Base-by-base conservation (phyloP, 1,284 basidiomycete species). In the Ustilago loliicola region DNA sequence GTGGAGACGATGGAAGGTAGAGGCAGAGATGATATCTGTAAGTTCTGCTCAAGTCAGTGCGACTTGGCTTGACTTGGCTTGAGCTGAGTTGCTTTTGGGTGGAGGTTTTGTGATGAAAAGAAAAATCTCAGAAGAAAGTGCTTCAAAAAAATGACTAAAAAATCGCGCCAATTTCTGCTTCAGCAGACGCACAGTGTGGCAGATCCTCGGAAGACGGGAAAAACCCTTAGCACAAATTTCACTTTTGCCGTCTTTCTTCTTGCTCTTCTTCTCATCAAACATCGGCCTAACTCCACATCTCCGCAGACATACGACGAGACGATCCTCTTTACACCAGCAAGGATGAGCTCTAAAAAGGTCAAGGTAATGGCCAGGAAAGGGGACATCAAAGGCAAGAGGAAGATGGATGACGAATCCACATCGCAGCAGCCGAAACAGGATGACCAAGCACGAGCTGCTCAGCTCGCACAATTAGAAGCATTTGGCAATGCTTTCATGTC, bases 401-500 rank as follows among this genome's bases (percentile, higher is more conserved):
- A 66, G 40, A 38, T 45, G 8, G 54, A 63, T 2, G 45, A 52
- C 9, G 25, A 13, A 2, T 9, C 11, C 27, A 15, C 53, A 19
- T 3, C 50, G 32, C 27, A n/a, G 25, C 48, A 50, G 47, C 21
- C 51, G 13, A 34, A 56, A 11, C 42, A 56, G 5, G 52, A 60
- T 17, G 11, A 52, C 3, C 57, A 72, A 25, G 59, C 45, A 27
- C 53, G 51, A 23, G 61, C 59, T 13, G 58, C 45, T 23, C 61
- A 58, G 56, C 57, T 78, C 10, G 76, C 76, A 5, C 76, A 78
- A 53, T 61, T 78, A 6, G 67, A 74, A 54, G 76, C 62, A 15
- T 64, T 71, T 15, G 76, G 76, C 48, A 69, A 72, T 36, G 72
- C 67, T 19, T 78, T 78, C 45, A 47, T 78, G 8, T 74, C 72